Evolutionary conservation across 257 asterid species (phyloP), one percentile per base, ranked within the genome.

Genomic region (Euphrasia confusa): DNA sequence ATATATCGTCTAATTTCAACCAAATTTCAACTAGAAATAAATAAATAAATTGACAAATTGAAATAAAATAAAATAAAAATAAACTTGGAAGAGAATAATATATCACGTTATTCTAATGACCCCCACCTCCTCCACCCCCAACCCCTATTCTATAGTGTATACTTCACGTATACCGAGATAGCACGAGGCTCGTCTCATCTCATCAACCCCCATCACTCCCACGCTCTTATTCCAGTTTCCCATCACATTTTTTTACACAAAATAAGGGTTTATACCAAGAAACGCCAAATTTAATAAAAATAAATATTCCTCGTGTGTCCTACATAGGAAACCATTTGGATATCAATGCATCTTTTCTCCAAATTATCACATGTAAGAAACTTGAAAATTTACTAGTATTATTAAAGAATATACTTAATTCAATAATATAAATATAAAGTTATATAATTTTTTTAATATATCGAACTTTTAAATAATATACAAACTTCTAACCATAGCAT

Each of bases 81-180:
- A 21, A 21, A 0, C 1, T 74, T 12, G 21, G 10, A 3, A 49
- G 56, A 65, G 79, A 75, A 78, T n/a, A n/a, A n/a, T n/a, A n/a
- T 64, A 76, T 84, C 92, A 78, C 81, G 81, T 62, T 65, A 71
- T 71, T 80, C 72, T 11, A 72, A 47, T 75, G 79, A 57, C 58
- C 10, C 1, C 37, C 60, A 12, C 21, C 27, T 12, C 61, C 44
- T 0, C 45, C 24, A 17, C 40, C 0, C 17, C 1, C 62, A 60
- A 61, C 56, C 52, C 54, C 52, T 0, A 39, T 67, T 50, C 71
- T 55, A 58, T 33, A 21, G 24, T 21, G 24, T 21, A 21, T 21
- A 21, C 63, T 35, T 64, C 90, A 72, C 94, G 75, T 74, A 53
- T 57, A 57, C 66, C 94, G 47, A 87, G 90, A 80, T 63, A 54